Evolutionary conservation across 2,329 filamentous ascomycete species (phyloP), one percentile per base, ranked within the genome.

Genomic region (Fusarium sp.): DNA sequence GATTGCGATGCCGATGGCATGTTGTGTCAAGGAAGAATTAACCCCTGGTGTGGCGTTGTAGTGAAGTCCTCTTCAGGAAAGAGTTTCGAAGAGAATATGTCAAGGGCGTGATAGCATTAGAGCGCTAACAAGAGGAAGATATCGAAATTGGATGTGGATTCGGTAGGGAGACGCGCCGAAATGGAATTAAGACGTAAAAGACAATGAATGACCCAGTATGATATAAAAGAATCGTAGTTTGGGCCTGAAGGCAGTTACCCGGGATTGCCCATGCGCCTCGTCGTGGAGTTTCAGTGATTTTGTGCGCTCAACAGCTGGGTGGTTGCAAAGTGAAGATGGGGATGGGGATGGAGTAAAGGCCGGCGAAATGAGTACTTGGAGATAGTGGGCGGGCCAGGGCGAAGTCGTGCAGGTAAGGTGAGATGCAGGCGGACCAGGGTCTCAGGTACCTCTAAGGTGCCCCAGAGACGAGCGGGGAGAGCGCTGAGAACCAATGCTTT

Each of bases 1-100:
- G 85, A 82, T 75, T 86, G 85, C 61, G 84, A 84, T 75, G 84
- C 82, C 57, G 82, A 81, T 59, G 81, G 77, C 78, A 81, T 81
- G 54, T 67, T 73, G 59, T 54, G 46, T 49, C 47, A 40, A 47
- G 16, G 43, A 44, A 32, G 34, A 18, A 44, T 47, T 46, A 32
- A n/a, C 29, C 38, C 46, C 40, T 43, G 29, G 20, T 22, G 44
- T 46, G 24, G 30, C 24, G 30, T 38, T 55, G 20, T 32, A 55
- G 55, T 40, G 13, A 41, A 25, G 44, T 32, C 22, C 24, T 66
- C 22, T 47, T n/a, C 16, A 16, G 12, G 24, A 47, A 30, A 15
- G 13, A n/a, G 34, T 34, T 43, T 43, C 18, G 27, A 46, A 20
- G 45, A 53, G 24, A 24, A 40, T 46, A 30, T 47, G 38, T 60